A percentile compares a stretch with the other conserved stretches of the same genome.
Conservation (phyloP, 148 eudicot species). For the Camellia sinensis region DNA sequence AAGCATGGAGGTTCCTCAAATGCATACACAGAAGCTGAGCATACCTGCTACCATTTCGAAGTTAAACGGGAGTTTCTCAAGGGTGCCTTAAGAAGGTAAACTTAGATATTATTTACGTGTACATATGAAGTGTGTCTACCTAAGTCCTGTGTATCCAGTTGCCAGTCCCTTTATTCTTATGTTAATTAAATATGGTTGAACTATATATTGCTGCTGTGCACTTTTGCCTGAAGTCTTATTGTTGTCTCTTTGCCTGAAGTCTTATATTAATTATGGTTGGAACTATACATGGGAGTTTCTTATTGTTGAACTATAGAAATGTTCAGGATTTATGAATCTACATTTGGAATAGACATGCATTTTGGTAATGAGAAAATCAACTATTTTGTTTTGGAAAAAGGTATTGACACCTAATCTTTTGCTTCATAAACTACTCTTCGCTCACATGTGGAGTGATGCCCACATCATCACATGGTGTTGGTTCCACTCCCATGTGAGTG, state of each 20-base stretch:
- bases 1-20: constrained; percentile 98
- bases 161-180: neutral
- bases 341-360: neutral
- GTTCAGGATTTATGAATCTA: neutral
- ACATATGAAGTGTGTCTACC: neutral
- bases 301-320: neutral
- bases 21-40: constrained; percentile 94
- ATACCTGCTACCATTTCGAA: constrained; percentile 96
- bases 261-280: neutral
- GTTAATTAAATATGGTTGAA: neutral
- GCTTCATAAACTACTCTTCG: too few species aligned
- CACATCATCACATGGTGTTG: too few species aligned
- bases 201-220: neutral
- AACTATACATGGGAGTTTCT: neutral
- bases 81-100: constrained; percentile 70
- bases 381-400: neutral
- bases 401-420: too few species aligned
- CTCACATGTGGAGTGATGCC: too few species aligned
- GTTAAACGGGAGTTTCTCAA: constrained; percentile 82
- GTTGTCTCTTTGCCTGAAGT: neutral
- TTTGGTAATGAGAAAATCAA: neutral
- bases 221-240: neutral
- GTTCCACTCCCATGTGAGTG: too few species aligned
- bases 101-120: neutral
- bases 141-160: neutral